Evolutionary conservation across 225 moss, liverwort and hornwort species (phyloP), one percentile per base, ranked within the genome.

Genomic region (Pseudisothecium myosuroides): DNA sequence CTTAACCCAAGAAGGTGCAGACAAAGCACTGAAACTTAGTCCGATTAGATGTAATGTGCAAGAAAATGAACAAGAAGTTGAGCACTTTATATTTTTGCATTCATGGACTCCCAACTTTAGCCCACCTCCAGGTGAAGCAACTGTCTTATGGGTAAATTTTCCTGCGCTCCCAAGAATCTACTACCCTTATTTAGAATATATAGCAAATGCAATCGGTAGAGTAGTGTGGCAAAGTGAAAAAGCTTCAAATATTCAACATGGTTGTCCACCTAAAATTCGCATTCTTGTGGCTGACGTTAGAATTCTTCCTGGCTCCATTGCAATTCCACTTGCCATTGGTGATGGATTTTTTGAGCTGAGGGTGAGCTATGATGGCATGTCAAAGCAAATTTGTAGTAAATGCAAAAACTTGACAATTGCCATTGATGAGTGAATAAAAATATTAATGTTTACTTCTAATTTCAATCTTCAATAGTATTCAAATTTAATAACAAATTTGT

Each of bases 221-320:
- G 77, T 90, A 56, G 85, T 87, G 12, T 89, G 87, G 92, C 87
- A 90, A 68, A 82, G 58, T 58, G 63, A 92, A 58, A 92, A 87
- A 39, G 81, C 92, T 54, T 89, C 87, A 76, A 90, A 77, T 47
- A 87, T 89, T 32, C 85, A 89, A 45, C 55, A 5, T 2, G 58
- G 41, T 76, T 89, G 85, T 72, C 90, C n/a, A 14, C 18, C 79
- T 1, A 87, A 90, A 84, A 84, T 87, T 15, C 0, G n/a, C 72
- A 75, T 92, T 14, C 32, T 92, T 54, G 19, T 91, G 56, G 76
- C 15, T 24, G 43, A 91, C 12, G 7, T 56, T 24, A 72, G 63
- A 55, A 5, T 54, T 72, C 77, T 92, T 49, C 64, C 71, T 4
- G 7, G 58, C 1, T 87, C 81, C 0, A 74, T 91, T 37, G 68